Evolutionary conservation across 306 rosid species (phyloP).

Genomic region (Nissolia schottii): DNA sequence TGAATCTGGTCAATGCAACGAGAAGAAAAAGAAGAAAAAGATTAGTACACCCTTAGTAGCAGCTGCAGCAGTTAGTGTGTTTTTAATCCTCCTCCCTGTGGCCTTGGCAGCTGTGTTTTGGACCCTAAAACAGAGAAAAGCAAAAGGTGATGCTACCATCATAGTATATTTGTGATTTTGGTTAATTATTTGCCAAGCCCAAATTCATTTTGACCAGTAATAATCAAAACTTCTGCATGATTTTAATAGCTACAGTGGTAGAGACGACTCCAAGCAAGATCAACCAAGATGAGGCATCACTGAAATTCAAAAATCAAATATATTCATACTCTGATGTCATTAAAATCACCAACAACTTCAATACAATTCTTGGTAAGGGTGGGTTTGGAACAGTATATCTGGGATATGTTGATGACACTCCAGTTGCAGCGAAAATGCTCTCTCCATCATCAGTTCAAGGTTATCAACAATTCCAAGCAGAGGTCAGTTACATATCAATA

Average conservation of each 20-base stretch:
- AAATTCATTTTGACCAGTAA: neutral
- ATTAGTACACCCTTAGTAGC: slow-evolving; percentile 28
- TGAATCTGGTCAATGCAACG: slow-evolving; percentile 13
- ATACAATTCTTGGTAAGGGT: slow-evolving; percentile 35
- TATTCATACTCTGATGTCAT: slow-evolving; percentile 32
- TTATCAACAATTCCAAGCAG: slow-evolving; percentile 44
- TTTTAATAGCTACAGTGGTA: neutral
- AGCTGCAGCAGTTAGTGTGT: slow-evolving; percentile 39
- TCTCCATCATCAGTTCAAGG: slow-evolving; percentile 39
- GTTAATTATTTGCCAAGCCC: neutral
- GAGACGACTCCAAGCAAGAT: neutral
- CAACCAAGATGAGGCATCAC: neutral
- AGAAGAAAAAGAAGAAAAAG: slow-evolving; percentile 4
- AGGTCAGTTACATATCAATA: slow-evolving; percentile 20
- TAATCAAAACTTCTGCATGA: neutral
- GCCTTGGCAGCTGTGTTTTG: slow-evolving; percentile 1
- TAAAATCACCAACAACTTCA: slow-evolving; percentile 41
- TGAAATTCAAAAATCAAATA: neutral
- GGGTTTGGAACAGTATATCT: slow-evolving; percentile 46
- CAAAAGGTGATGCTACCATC: neutral
- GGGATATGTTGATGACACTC: slow-evolving; percentile 30
- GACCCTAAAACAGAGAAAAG: slow-evolving; percentile 17
- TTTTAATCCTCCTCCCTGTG: slow-evolving; percentile 12
- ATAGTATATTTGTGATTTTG: too few relatives aligned
- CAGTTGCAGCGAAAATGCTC: slow-evolving; percentile 56